A percentile compares a stretch with the other conserved stretches of the same genome.
These are phyloP conservation scores for Penicillium brasilianum DNA, from an alignment of 2,329 filamentous ascomycete species.

Conservation along the genomic window DNA sequence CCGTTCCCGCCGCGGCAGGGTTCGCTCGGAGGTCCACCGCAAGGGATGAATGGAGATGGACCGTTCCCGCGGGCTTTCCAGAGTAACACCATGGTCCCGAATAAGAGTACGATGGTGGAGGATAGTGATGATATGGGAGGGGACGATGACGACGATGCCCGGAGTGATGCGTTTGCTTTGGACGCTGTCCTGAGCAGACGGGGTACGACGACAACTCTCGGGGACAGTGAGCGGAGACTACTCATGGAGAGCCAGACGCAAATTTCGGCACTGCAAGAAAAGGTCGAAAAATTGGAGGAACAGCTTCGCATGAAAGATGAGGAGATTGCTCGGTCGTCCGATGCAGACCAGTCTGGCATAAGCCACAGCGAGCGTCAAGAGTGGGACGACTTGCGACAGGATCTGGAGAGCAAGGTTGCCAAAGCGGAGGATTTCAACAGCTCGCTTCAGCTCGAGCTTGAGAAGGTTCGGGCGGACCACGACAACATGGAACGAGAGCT, in stretches of 20 bases:
- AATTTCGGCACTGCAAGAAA: constrained; percentile 74
- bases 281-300: constrained; percentile 72
- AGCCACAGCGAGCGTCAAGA: constrained; percentile 70
- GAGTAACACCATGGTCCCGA: constrained; percentile 94
- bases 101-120: constrained; percentile 97
- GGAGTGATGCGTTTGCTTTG: constrained; percentile 68
- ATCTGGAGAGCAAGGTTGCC: constrained; percentile 74
- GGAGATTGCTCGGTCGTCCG: constrained; percentile 66
- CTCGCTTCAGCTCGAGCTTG: constrained; percentile 78
- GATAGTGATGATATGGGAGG: constrained; percentile 77
- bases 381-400: constrained; percentile 66
- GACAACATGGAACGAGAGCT: constrained; percentile 66
- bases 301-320: constrained; percentile 72
- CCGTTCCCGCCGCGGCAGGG: constrained; percentile 48
- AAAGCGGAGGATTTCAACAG: constrained; percentile 78
- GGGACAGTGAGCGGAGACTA: constrained; percentile 69
- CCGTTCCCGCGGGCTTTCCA: constrained; percentile 89
- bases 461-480: constrained; percentile 72
- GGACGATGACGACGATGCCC: constrained; percentile 62
- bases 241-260: constrained; percentile 82
- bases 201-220: constrained; percentile 56
- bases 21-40: constrained; percentile 48
- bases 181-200: constrained; percentile 56
- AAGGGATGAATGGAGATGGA: constrained; percentile 66
- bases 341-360: constrained; percentile 58